Evolutionary conservation across 129 eudicot genomes (phyloP).

Genomic region (Flaveria brownii): DNA sequence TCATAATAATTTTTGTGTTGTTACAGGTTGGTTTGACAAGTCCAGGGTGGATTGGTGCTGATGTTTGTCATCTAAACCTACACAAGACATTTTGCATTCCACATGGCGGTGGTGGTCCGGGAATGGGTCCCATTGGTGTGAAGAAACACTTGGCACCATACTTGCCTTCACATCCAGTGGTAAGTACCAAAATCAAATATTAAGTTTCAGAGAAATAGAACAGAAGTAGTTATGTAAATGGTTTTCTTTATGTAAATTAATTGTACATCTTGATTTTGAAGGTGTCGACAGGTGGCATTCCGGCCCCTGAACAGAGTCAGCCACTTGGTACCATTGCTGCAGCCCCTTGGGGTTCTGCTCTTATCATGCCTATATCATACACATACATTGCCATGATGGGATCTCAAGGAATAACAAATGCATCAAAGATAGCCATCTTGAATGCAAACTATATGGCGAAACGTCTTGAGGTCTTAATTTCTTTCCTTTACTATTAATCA

Average conservation of each 20-base stretch:
- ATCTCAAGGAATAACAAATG: conserved; percentile 82
- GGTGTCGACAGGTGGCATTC: conserved; percentile 91
- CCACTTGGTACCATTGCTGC: conserved; percentile 97
- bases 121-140: conserved; percentile 99
- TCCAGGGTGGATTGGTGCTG: conserved; percentile 98
- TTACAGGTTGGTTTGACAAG: conserved; percentile 93
- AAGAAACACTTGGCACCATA: conserved; percentile 93
- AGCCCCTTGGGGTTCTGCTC: conserved; percentile 99
- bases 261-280: conserved; percentile 29
- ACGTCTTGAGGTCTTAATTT: conserved; percentile 74
- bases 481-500: conserved; percentile 1
- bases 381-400: conserved; percentile 99
- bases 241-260: conserved; percentile 1
- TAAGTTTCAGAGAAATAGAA: background rate
- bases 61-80: conserved; percentile 95
- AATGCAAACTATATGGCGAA: conserved; percentile 98
- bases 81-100: conserved; percentile 99
- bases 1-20: background rate
- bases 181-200: conserved; percentile 34
- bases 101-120: conserved; percentile 99
- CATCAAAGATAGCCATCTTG: conserved; percentile 94
- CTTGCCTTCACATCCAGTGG: conserved; percentile 99
- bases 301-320: conserved; percentile 63
- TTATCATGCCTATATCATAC: conserved; percentile 96
- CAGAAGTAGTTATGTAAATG: background rate